Conservation (phyloP, 2,329 filamentous ascomycete species). For the Rhexocercosporidium sp. region DNA sequence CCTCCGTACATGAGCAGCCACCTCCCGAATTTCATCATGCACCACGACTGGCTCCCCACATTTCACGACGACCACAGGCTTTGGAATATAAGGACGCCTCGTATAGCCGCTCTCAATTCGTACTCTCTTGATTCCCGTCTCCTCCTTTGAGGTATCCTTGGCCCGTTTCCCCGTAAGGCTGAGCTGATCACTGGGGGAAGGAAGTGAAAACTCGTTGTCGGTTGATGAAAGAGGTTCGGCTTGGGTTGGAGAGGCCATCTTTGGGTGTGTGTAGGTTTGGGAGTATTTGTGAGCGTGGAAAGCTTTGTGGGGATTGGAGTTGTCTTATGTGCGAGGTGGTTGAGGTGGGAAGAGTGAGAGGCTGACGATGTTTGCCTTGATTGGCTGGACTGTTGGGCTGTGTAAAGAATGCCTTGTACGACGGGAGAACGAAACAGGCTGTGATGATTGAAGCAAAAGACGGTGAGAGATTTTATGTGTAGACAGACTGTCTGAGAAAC, state of each 20-base stretch:
- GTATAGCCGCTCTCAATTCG: neutral
- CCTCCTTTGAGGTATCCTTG: neutral
- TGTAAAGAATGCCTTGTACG: neutral
- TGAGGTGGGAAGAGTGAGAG: neutral
- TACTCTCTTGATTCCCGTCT: neutral
- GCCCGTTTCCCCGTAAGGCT: neutral
- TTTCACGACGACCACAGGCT: neutral
- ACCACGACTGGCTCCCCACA: neutral
- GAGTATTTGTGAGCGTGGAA: neutral
- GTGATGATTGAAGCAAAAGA: neutral
- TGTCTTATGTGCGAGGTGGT: neutral
- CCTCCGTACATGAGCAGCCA: neutral
- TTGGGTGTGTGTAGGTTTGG: neutral
- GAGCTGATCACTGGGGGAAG: neutral
- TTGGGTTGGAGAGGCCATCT: neutral
- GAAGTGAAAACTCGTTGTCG: neutral
- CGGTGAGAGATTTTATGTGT: too few species aligned
- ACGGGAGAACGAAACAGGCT: neutral
- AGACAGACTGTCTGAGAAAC: too few species aligned
- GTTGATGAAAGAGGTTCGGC: neutral
- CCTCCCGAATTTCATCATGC: neutral
- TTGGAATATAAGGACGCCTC: neutral
- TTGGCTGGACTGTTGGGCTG: neutral
- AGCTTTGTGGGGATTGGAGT: neutral
- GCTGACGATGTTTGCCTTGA: neutral